Percentiles rank a stretch among this genome's conserved stretches.
Conservation (phyloP, 345 rosid genomes). For the Noccaea bulbosa region DNA sequence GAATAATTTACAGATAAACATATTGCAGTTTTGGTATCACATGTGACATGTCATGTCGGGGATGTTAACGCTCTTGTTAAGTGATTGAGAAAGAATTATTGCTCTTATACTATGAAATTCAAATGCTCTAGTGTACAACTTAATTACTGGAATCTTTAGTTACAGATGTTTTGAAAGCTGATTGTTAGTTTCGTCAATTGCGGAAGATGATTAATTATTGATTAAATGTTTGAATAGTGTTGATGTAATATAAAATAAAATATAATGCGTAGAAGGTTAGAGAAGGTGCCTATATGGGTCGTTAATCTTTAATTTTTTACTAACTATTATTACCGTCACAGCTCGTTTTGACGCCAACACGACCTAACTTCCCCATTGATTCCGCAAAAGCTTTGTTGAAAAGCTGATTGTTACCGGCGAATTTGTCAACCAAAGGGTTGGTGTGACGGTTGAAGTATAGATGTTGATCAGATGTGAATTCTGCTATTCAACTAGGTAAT, state of each 20-base stretch:
- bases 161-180: not conserved
- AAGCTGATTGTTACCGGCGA: too few relatives aligned
- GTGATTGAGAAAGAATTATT: not conserved
- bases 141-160: not conserved
- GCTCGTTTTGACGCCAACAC: too few relatives aligned
- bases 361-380: too few relatives aligned
- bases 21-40: not conserved
- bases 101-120: not conserved
- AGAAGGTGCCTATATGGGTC: not conserved
- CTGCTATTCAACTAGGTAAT: too few relatives aligned
- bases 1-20: not conserved
- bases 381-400: too few relatives aligned
- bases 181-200: conserved; percentile 7
- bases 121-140: not conserved
- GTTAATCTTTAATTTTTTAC: not conserved
- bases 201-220: not conserved
- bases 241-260: not conserved
- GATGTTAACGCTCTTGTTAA: conserved; percentile 6
- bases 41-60: conserved; percentile 23
- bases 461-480: too few relatives aligned
- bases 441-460: too few relatives aligned
- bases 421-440: too few relatives aligned
- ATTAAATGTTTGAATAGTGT: not conserved
- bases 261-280: not conserved
- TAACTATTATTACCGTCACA: not conserved